Evolutionary conservation across 805 yeast species (phyloP).

Genomic region (Nakazawaea wickerhamii): DNA sequence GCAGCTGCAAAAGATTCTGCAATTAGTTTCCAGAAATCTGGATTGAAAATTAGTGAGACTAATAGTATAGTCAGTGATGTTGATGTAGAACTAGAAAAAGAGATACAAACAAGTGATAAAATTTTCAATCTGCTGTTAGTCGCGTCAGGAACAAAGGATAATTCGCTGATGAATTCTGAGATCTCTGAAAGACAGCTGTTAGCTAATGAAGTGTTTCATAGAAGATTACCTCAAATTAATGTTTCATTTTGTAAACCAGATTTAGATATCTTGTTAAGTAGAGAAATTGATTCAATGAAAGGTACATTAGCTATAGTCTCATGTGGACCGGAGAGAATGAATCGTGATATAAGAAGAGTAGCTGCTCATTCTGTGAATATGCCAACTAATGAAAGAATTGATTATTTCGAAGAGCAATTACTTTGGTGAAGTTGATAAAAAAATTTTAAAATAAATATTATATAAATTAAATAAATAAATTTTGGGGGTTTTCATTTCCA

Average conservation of each 20-base stretch:
- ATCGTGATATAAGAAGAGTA: conserved; percentile 28
- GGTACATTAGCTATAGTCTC: conserved; percentile 29
- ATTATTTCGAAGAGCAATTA: conserved; percentile 33
- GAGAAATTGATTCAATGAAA: conserved; percentile 15
- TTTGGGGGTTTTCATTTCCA: conserved; percentile 13
- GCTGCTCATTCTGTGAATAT: conserved; percentile 24
- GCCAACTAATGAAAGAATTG: conserved; percentile 20
- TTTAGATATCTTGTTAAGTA: conserved; percentile 19
- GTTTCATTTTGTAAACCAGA: conserved; percentile 23
- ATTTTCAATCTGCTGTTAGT: background rate
- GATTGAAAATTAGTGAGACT: background rate
- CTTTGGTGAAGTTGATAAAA: conserved; percentile 23
- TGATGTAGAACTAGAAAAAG: background rate
- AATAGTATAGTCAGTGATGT: background rate
- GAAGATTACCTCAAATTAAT: conserved; percentile 18
- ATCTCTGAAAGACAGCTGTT: conserved; percentile 6
- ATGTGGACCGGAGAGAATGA: conserved; percentile 31
- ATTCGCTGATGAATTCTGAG: background rate
- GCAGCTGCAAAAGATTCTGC: no score
- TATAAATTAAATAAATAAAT: background rate
- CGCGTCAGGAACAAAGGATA: background rate
- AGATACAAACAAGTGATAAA: background rate
- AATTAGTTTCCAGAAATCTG: no score
- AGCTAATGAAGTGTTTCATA: conserved; percentile 17
- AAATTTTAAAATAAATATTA: background rate